Evolutionary conservation across 2,329 filamentous ascomycete genomes (phyloP).

Genomic region (Juglanconis oblonga): DNA sequence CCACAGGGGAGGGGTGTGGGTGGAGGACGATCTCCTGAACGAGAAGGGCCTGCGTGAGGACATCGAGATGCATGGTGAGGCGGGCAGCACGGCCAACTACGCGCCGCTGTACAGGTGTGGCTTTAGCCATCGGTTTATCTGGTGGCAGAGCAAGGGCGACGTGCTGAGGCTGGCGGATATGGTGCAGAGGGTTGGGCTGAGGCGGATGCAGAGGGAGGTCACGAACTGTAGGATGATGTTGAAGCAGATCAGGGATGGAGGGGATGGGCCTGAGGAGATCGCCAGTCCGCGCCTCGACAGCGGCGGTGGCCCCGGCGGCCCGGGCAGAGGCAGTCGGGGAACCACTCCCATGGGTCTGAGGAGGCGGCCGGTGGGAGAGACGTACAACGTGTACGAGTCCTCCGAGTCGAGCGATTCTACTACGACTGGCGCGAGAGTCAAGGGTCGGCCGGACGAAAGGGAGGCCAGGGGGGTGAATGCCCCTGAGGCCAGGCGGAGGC

Average conservation of each 20-base stretch:
- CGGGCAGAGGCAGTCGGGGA: slow-evolving; percentile 5
- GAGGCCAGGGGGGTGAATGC: slow-evolving; percentile 1
- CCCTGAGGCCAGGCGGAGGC: background rate
- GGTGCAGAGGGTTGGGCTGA: slow-evolving; percentile 20
- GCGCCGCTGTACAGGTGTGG: slow-evolving; percentile 17
- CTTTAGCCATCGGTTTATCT: slow-evolving; percentile 20
- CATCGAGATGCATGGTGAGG: slow-evolving; percentile 14
- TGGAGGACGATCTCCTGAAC: slow-evolving; percentile 13
- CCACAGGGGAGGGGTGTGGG: slow-evolving; percentile 14
- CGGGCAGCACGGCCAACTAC: slow-evolving; percentile 12
- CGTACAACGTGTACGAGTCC: slow-evolving; percentile 6
- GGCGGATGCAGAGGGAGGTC: slow-evolving; percentile 20
- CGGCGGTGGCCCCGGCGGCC: background rate
- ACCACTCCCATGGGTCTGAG: background rate
- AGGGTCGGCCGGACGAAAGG: slow-evolving; percentile 1
- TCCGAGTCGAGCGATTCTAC: background rate
- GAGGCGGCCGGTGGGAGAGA: slow-evolving; percentile 6
- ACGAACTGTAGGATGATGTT: slow-evolving; percentile 20
- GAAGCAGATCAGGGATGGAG: slow-evolving; percentile 13
- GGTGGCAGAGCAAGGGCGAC: slow-evolving; percentile 20
- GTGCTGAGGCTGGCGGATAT: slow-evolving; percentile 18
- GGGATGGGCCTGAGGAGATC: slow-evolving; percentile 4
- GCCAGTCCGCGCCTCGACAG: background rate
- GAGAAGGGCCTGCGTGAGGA: slow-evolving; percentile 13
- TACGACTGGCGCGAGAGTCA: background rate